A percentile compares a stretch with the other conserved stretches of the same genome.
Evolutionary conservation across 2,329 filamentous ascomycete genomes (phyloP).

Genomic region (Biscogniauxia sp.): DNA sequence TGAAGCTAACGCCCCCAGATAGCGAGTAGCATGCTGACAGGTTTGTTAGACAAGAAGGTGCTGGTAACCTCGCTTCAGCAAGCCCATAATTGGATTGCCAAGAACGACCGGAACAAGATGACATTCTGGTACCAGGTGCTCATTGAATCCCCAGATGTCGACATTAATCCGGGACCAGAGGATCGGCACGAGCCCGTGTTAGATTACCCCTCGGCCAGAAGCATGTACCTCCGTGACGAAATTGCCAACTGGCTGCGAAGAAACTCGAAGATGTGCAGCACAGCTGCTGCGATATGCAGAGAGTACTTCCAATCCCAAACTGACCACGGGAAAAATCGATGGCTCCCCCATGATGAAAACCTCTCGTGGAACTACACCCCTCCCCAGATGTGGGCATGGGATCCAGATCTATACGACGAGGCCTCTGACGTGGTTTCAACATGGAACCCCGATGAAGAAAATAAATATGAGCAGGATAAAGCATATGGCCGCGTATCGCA

Average conservation of each 20-base stretch:
- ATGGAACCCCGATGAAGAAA: conserved; percentile 51
- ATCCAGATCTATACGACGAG: conserved; percentile 34
- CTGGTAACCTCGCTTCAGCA: conserved; percentile 65
- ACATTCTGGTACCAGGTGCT: conserved; percentile 66
- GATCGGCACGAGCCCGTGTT: conserved; percentile 51
- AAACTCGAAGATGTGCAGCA: conserved; percentile 57
- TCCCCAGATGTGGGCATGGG: conserved; percentile 21
- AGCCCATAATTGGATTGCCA: conserved; percentile 67
- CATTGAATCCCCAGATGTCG: conserved; percentile 49
- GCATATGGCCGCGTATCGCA: conserved; percentile 60
- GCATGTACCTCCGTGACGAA: conserved; percentile 57
- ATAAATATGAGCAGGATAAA: conserved; percentile 59
- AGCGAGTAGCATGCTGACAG: conserved; percentile 16
- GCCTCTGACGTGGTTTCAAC: conserved; percentile 44
- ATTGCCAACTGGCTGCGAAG: conserved; percentile 62
- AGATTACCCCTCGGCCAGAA: conserved; percentile 52
- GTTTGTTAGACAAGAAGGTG: conserved; percentile 58
- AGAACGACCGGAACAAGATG: conserved; percentile 69
- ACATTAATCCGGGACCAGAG: conserved; percentile 46
- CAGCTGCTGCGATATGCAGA: conserved; percentile 52
- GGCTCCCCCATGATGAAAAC: conserved; percentile 47
- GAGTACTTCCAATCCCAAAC: conserved; percentile 53
- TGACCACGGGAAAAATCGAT: conserved; percentile 47
- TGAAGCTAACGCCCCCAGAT: not conserved
- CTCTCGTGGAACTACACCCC: conserved; percentile 57